Percentiles rank a stretch among this genome's conserved stretches.
phyloP scores from a whole-genome alignment of 2,329 filamentous ascomycete species.

The Fusarium annulatum region DNA sequence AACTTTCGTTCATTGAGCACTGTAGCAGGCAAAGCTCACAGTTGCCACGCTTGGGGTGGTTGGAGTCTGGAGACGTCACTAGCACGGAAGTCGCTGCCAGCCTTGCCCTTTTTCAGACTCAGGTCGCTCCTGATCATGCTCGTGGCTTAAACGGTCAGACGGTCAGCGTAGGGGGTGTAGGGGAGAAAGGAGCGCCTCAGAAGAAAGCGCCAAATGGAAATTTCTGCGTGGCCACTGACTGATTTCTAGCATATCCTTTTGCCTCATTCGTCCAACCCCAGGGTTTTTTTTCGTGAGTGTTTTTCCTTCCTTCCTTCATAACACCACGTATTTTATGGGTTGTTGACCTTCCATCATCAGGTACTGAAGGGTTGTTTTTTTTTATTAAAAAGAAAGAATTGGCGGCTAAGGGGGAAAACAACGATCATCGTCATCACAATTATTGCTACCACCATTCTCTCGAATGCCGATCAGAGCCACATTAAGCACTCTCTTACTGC shows the following conservation, averaged over 20 bases:
- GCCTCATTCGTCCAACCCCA: slow-evolving; percentile 17
- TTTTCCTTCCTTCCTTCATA: background rate
- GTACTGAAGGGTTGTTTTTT: background rate
- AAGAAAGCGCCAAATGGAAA: slow-evolving; percentile 15
- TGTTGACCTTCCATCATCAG: background rate
- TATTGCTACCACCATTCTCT: slow-evolving; percentile 6
- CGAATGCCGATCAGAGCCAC: slow-evolving; percentile 26
- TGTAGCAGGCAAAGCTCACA: background rate
- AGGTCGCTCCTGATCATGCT: slow-evolving; percentile 15
- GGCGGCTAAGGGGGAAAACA: background rate
- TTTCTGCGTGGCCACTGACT: slow-evolving; percentile 33
- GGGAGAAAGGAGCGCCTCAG: slow-evolving; percentile 2
- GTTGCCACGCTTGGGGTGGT: slow-evolving; percentile 35
- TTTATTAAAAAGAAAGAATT: background rate
- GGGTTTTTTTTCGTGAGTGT: background rate
- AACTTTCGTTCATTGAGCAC: background rate
- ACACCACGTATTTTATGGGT: background rate
- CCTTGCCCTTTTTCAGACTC: slow-evolving; percentile 31
- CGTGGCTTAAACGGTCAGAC: slow-evolving; percentile 25
- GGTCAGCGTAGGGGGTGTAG: slow-evolving; percentile 5
- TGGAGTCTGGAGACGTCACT: slow-evolving; percentile 33
- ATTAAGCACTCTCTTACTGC: slow-evolving; percentile 11
- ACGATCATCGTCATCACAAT: slow-evolving; percentile 28
- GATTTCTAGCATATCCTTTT: slow-evolving; percentile 10
- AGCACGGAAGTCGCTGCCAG: slow-evolving; percentile 28